Base-by-base conservation (phyloP, 352 stramenopile species). In the Phytophthora pseudosyringae region DNA sequence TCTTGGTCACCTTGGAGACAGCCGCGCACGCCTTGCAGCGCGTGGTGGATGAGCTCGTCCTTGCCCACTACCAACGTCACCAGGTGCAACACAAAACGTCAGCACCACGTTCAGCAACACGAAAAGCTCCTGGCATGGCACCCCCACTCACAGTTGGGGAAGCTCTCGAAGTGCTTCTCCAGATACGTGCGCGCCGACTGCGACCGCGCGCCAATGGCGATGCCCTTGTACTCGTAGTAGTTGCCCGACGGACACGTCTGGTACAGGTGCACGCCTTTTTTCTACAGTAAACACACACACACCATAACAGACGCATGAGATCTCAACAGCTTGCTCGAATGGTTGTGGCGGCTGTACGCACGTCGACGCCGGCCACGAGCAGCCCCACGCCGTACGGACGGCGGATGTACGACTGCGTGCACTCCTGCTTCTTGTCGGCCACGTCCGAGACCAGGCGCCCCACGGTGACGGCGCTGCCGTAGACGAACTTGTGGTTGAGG, bases 401-500 rank as follows among this genome's bases (percentile, higher is more conserved):
- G 49, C 97, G 84, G 31, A 99, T 98, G 83, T 99, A 99, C 36
- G 95, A 99, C 86, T 99, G 98, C 43, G 98, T 99, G 59, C 97
- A 99, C 46, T 98, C 88, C 75, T 99, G 98, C 75, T 99, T 98
- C 79, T 98, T 98, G 84, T 99, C 98, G 6, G 98, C 97, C 13
- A 99, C 76, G 75, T 99, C 96, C 52, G 88, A 92, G 26, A 99
- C 97, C 46, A 99, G 79, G 9, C 96, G 86, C 38, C 94, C 92
- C 9, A 97, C 92, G 15, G 97, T 96, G 61, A 99, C 97, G 60
- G 83, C 79, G 59, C 95, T 97, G 50, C 97, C 97, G 75, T 99
- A 99, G 36, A 99, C 93, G 73, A 99, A 99, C 83, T 99, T 99
- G 89, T 99, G 96, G 80, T 99, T 99, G 53, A 99, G 80, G 68